Conservation (phyloP, 2,329 filamentous ascomycete species). For the Akanthomyces muscarius region DNA sequence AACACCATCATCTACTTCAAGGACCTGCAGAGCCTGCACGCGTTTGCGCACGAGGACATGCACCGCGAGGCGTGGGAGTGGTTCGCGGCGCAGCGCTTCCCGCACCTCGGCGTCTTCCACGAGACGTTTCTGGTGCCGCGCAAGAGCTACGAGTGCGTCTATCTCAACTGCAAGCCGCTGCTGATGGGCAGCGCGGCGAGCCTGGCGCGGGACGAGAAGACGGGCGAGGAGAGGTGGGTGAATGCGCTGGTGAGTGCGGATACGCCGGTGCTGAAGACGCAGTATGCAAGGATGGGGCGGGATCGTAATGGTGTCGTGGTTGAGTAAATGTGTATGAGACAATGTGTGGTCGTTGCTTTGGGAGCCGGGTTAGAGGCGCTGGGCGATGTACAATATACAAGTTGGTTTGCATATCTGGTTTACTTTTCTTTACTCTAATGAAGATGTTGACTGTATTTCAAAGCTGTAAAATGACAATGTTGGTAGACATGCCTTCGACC, state of each 20-base stretch:
- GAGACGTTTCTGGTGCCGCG: slow-evolving; percentile 47
- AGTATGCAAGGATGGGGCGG: slow-evolving; percentile 27
- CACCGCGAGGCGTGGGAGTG: slow-evolving; percentile 50
- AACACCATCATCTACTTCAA: slow-evolving; percentile 49
- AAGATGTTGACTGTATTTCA: neutral
- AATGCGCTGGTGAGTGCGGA: slow-evolving; percentile 33
- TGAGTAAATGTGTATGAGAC: neutral
- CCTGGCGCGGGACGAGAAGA: slow-evolving; percentile 20
- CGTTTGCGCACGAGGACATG: slow-evolving; percentile 45
- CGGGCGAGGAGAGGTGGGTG: slow-evolving; percentile 29
- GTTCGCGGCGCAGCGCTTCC: slow-evolving; percentile 36
- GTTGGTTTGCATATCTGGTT: neutral
- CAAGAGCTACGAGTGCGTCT: slow-evolving; percentile 48
- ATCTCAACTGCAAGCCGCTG: slow-evolving; percentile 40
- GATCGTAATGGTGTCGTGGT: slow-evolving; percentile 4
- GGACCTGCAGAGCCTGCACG: slow-evolving; percentile 44
- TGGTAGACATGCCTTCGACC: slow-evolving; percentile 24
- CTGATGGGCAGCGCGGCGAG: slow-evolving; percentile 32
- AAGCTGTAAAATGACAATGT: slow-evolving; percentile 22
- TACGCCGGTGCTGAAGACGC: slow-evolving; percentile 30
- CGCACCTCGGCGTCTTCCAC: slow-evolving; percentile 49
- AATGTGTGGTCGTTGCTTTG: neutral
- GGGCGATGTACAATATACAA: neutral
- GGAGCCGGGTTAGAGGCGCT: neutral
- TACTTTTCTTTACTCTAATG: too few species aligned